Evolutionary conservation across 768 basidiomycete genomes (phyloP).

Genomic region (Kwoniella dendrophila): DNA sequence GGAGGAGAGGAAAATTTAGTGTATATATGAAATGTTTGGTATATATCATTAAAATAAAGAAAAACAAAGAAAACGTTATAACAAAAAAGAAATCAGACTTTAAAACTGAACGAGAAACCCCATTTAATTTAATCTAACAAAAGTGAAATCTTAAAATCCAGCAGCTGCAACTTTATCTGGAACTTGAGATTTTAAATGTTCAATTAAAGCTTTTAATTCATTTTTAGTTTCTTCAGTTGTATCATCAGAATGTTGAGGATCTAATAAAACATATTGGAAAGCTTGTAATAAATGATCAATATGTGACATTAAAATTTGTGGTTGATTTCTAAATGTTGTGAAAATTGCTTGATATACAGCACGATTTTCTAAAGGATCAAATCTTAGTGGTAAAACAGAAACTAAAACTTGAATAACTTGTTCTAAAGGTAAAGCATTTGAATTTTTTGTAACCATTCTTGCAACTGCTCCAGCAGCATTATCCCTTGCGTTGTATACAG

Average conservation of each 20-base stretch:
- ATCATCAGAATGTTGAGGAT: slow-evolving; percentile 73
- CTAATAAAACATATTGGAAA: slow-evolving; percentile 74
- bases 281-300: slow-evolving; percentile 77
- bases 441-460: slow-evolving; percentile 80
- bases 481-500: slow-evolving; percentile 82
- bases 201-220: slow-evolving; percentile 74
- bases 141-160: no score
- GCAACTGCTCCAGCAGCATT: slow-evolving; percentile 95
- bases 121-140: no score
- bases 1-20: no score
- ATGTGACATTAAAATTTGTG: slow-evolving; percentile 69
- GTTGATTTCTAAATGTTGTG: slow-evolving; percentile 77
- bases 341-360: slow-evolving; percentile 87
- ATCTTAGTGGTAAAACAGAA: slow-evolving; percentile 76
- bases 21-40: no score
- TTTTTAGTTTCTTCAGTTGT: slow-evolving; percentile 75
- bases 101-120: no score
- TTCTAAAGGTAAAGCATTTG: slow-evolving; percentile 77
- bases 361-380: slow-evolving; percentile 86
- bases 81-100: no score
- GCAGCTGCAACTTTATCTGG: slow-evolving; percentile 79
- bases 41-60: no score
- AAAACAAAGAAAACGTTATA: no score
- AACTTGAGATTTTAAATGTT: slow-evolving; percentile 70
- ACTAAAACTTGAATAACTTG: slow-evolving; percentile 71